Evolutionary conservation across 2,329 filamentous ascomycete species (phyloP).

Genomic region (Coniella vitis): DNA sequence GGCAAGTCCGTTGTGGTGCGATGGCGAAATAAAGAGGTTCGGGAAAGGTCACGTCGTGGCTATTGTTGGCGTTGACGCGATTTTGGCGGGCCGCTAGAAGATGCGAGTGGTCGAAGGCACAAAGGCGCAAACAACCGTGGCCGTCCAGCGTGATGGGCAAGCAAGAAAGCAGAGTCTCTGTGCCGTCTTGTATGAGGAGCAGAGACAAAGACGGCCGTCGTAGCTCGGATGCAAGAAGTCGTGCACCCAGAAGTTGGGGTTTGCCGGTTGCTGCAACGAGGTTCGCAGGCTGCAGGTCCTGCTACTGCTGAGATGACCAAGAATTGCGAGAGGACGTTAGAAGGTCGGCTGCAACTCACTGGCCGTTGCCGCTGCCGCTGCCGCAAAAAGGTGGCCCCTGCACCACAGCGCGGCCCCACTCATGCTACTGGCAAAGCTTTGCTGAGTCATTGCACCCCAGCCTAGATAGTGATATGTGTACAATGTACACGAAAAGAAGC

Average conservation of each 20-base stretch:
- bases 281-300: no score
- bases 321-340: not conserved
- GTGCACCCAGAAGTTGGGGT: no score
- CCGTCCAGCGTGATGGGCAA: not conserved
- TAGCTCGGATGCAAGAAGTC: no score
- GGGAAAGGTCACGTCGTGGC: not conserved
- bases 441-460: not conserved
- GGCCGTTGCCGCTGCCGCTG: not conserved
- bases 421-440: not conserved
- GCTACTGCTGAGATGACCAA: not conserved
- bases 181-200: not conserved
- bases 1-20: constrained; percentile 11
- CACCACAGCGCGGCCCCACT: not conserved
- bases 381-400: not conserved
- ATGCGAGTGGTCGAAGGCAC: no score
- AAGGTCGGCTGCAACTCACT: not conserved
- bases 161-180: not conserved
- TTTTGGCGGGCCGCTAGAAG: not conserved
- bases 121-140: no score
- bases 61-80: not conserved
- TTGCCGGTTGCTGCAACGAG: no score
- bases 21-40: constrained; percentile 1
- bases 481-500: no score
- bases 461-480: no score
- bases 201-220: no score